Base-by-base conservation (phyloP, 805 yeast species). In the Komagataella pseudopastoris region DNA sequence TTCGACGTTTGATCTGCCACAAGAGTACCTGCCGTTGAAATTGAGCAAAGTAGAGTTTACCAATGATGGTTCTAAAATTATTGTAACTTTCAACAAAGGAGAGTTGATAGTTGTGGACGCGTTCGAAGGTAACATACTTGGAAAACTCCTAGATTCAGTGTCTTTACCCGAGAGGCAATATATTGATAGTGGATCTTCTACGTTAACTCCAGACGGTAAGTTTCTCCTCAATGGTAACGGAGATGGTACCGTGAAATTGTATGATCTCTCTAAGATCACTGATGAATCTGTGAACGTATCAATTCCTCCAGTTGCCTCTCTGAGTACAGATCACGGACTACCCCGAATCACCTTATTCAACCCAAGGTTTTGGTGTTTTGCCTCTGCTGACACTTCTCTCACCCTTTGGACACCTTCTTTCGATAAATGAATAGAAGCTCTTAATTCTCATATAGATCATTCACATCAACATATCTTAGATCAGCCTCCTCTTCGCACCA, bases 401-500 rank as follows among this genome's bases (percentile, higher is more conserved):
- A 44, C 46, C 20, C 46, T 44, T 44, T 44, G 18, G 46, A 44
- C 46, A 20, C 22, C 22, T 17, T 17, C n/a, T 46, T 46, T 22
- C 10, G 48, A 46, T 46, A n/a, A 46, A 17, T 46, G 17, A 46
- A 17, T 18, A n/a, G 17, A 12, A 23, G 6, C 48, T 46, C 22
- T 23, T n/a, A 46, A 22, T 16, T 46, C 17, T 44, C 43, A 49
- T 56, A 60, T 44, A 70, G 50, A 3, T 71, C 72, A 51, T 64
- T 61, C 6, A 73, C 60, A 59, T 81, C 82, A 3, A 90, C 86
- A 59, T 88, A 85, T 54, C 84, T 67, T 5, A 88, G 64, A 47
- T 85, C 91, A 47, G 75, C 80, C 53, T 78, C 67, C 2, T 79
- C 79, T 57, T 82, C 89, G 51, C 81, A 81, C 82, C 83, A 83